These are phyloP conservation scores for Fusarium caatingaense DNA, from an alignment of 2,329 filamentous ascomycete genomes.

Conservation along the genomic window DNA sequence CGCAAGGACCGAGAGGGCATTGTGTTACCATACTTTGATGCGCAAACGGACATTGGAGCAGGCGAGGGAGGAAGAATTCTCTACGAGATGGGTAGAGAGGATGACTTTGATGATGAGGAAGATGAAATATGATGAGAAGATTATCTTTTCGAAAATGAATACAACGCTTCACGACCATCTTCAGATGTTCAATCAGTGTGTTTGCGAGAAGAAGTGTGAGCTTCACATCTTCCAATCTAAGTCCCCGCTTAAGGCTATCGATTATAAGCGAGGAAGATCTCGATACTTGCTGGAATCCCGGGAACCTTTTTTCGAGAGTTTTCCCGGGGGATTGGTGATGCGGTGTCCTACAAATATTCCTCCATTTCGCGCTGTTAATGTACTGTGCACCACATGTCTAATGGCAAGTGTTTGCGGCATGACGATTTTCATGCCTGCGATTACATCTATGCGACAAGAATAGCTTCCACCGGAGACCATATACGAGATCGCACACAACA, in stretches of 20 bases:
- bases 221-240: not conserved
- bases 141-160: not conserved
- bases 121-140: slow-evolving; percentile 76
- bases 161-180: not conserved
- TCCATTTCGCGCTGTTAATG: not conserved
- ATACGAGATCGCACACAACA: not conserved
- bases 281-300: not conserved
- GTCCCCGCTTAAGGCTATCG: not conserved
- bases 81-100: slow-evolving; percentile 96
- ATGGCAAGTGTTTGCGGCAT: not conserved
- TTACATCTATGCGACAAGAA: not conserved
- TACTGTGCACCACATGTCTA: not conserved
- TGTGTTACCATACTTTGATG: slow-evolving; percentile 95
- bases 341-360: not conserved
- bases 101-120: slow-evolving; percentile 96
- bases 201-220: not conserved
- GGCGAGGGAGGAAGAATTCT: slow-evolving; percentile 93
- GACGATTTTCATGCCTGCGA: not conserved
- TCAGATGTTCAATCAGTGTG: not conserved
- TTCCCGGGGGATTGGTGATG: not conserved
- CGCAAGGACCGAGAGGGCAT: slow-evolving; percentile 86
- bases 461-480: not conserved
- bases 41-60: slow-evolving; percentile 80
- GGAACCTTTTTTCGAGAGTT: not conserved
- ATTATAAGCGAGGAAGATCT: not conserved